A percentile compares a stretch with the other conserved stretches of the same genome.
phyloP scores from a whole-genome alignment of 2,329 filamentous ascomycete species.

The Venturia effusa region DNA sequence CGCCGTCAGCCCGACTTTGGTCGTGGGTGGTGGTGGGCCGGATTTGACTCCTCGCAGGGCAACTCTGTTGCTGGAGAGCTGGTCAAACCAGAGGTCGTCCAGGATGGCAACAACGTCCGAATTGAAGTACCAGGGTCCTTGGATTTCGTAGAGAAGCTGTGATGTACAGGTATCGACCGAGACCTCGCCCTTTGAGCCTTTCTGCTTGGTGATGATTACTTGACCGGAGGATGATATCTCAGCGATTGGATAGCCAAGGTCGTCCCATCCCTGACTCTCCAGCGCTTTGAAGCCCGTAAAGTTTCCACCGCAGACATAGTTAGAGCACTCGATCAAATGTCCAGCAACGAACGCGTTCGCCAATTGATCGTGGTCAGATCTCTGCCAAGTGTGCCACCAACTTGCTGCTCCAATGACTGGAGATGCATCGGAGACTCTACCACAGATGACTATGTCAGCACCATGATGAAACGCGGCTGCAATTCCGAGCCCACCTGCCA shows the following conservation, averaged over 20 bases:
- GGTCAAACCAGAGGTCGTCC: slow-evolving; percentile 40
- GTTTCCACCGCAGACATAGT: slow-evolving; percentile 33
- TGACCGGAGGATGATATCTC: slow-evolving; percentile 23
- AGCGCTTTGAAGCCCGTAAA: slow-evolving; percentile 33
- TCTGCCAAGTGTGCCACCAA: slow-evolving; percentile 35
- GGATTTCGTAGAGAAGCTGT: slow-evolving; percentile 44
- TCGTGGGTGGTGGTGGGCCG: slow-evolving; percentile 33
- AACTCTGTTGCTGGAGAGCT: slow-evolving; percentile 39
- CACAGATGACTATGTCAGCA: slow-evolving; percentile 35
- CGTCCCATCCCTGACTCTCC: slow-evolving; percentile 21
- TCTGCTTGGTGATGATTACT: slow-evolving; percentile 26
- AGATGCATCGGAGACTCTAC: slow-evolving; percentile 33
- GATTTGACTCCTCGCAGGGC: slow-evolving; percentile 35
- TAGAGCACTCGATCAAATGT: slow-evolving; percentile 34
- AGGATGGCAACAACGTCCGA: slow-evolving; percentile 45
- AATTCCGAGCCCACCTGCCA: slow-evolving; percentile 27
- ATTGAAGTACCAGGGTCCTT: slow-evolving; percentile 47
- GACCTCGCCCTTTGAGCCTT: slow-evolving; percentile 21
- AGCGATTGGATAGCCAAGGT: slow-evolving; percentile 26
- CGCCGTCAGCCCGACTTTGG: slow-evolving; percentile 34
- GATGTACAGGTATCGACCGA: slow-evolving; percentile 37
- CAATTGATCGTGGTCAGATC: slow-evolving; percentile 28
- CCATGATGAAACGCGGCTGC: slow-evolving; percentile 29
- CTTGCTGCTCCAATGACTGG: slow-evolving; percentile 33
- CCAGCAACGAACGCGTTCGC: slow-evolving; percentile 34